Evolutionary conservation across 106 monocot species (phyloP).

Genomic region (Allium cepa): DNA sequence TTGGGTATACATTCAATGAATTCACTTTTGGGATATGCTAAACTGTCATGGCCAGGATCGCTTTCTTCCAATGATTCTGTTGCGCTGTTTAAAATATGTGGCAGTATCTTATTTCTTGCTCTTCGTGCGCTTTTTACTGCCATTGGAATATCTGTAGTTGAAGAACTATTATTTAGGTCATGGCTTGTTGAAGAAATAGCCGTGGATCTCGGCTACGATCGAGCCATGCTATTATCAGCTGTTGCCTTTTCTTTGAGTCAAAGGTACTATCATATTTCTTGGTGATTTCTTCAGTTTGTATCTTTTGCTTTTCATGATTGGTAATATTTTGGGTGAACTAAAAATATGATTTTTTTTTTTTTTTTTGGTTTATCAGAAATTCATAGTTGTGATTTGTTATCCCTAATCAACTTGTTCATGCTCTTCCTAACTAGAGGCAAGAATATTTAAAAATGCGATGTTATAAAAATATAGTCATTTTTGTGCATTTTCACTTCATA

Average conservation of each 20-base stretch:
- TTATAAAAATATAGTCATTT: too few species aligned
- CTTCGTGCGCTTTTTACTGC: slow-evolving; percentile 41
- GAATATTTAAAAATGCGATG: too few species aligned
- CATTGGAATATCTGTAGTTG: slow-evolving; percentile 47
- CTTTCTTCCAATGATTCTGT: slow-evolving; percentile 24
- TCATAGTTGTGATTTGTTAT: too few species aligned
- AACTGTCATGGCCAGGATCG: slow-evolving; percentile 24
- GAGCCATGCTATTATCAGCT: slow-evolving; percentile 63
- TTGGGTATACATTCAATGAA: slow-evolving; percentile 59
- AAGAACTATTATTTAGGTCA: slow-evolving; percentile 86
- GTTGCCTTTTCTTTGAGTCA: slow-evolving; percentile 66
- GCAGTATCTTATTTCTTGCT: slow-evolving; percentile 31
- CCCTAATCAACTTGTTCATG: too few species aligned
- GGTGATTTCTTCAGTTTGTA: background rate
- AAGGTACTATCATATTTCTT: slow-evolving; percentile 30
- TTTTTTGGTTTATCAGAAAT: too few species aligned
- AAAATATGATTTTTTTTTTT: too few species aligned
- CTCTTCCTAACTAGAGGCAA: too few species aligned
- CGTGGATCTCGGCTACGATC: slow-evolving; percentile 61
- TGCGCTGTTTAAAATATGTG: slow-evolving; percentile 40
- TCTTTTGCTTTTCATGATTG: background rate
- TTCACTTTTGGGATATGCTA: slow-evolving; percentile 59
- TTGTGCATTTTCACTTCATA: too few species aligned
- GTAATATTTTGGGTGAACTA: too few species aligned
- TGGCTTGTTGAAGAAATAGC: slow-evolving; percentile 84